A percentile compares a stretch with the other conserved stretches of the same genome.
Evolutionary conservation across 2,329 filamentous ascomycete species (phyloP).

Genomic region (Ophiostoma piceae): DNA sequence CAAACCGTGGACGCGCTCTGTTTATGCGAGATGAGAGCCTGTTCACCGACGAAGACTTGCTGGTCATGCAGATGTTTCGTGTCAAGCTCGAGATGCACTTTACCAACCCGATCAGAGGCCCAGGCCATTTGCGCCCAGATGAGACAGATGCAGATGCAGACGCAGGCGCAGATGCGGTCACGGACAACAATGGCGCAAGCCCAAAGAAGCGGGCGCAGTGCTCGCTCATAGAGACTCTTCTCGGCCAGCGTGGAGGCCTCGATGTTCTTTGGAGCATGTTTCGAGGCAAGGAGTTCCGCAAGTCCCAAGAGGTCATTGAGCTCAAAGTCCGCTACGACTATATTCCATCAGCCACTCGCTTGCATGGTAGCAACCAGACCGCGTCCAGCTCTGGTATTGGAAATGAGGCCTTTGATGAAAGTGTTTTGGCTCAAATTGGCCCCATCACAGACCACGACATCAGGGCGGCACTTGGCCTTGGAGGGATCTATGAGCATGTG

Average conservation of each 20-base stretch:
- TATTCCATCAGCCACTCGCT: constrained; percentile 27
- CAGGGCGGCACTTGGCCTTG: not conserved
- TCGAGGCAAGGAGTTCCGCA: constrained; percentile 48
- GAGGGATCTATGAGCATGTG: not conserved
- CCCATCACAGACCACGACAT: not conserved
- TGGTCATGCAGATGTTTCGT: constrained; percentile 59
- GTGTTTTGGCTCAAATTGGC: not conserved
- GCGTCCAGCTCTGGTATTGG: not conserved
- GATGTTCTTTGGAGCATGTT: constrained; percentile 57
- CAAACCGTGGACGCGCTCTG: constrained; percentile 47
- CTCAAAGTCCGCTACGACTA: constrained; percentile 56
- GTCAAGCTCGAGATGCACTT: constrained; percentile 68
- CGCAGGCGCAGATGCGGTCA: not conserved
- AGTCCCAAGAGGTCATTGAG: constrained; percentile 47
- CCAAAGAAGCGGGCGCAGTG: not conserved
- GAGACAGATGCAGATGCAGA: not conserved
- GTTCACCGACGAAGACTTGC: constrained; percentile 57
- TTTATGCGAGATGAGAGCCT: constrained; percentile 45
- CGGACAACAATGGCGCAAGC: not conserved
- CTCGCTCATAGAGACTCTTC: constrained; percentile 49
- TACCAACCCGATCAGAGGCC: constrained; percentile 55
- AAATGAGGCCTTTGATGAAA: not conserved
- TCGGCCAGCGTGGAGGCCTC: constrained; percentile 52
- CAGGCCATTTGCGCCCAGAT: constrained; percentile 25
- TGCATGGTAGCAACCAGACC: too few species aligned